Percentiles rank a stretch among this genome's conserved stretches.
Evolutionary conservation across 768 basidiomycete genomes (phyloP).

Genomic region (Suillus americanus): DNA sequence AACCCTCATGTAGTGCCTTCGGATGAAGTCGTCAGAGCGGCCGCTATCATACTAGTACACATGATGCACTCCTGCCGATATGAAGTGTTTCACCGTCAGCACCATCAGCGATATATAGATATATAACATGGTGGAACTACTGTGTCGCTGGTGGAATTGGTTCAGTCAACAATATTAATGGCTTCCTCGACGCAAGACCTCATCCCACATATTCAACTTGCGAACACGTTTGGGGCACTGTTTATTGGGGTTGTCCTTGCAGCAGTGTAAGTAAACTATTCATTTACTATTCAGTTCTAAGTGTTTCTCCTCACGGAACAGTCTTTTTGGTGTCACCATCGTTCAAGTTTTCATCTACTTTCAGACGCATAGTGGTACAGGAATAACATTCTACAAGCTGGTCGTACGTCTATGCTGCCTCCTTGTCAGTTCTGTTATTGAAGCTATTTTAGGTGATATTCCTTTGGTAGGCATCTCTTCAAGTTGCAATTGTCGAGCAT

Average conservation of each 20-base stretch:
- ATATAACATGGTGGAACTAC: neutral
- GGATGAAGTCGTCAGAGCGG: too few species aligned
- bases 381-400: neutral
- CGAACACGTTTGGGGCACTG: neutral
- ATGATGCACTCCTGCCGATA: too few species aligned
- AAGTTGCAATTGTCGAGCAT: too few species aligned
- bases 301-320: neutral
- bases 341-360: conserved; percentile 1
- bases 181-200: neutral
- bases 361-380: neutral
- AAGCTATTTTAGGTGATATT: neutral
- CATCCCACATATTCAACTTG: neutral
- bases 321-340: neutral
- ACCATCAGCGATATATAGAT: neutral
- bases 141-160: neutral
- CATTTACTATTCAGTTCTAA: neutral
- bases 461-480: neutral
- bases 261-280: neutral
- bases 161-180: neutral
- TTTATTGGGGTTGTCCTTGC: neutral
- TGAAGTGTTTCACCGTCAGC: too few species aligned
- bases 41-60: too few species aligned
- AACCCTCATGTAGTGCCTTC: too few species aligned
- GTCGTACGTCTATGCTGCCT: neutral
- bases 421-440: neutral